Conservation (phyloP, 345 rosid genomes). For the Linum tenue region DNA sequence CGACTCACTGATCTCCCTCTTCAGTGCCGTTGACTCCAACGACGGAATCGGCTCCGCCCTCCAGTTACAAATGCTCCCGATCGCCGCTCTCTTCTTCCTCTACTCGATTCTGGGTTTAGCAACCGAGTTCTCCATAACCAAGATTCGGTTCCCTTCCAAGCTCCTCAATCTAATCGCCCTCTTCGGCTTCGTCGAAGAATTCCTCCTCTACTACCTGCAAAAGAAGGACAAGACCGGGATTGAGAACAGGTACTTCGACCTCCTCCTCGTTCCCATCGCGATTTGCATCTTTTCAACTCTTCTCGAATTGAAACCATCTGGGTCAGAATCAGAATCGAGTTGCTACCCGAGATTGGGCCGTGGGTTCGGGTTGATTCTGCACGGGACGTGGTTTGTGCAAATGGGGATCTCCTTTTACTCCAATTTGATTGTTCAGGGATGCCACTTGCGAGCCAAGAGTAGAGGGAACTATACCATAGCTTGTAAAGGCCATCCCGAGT, state of each 20-base stretch:
- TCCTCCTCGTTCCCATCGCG: too few species aligned
- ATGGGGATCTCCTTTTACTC: conserved; percentile 8
- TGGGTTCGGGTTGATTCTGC: conserved; percentile 64
- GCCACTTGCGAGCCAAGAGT: conserved; percentile 52
- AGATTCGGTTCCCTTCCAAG: conserved; percentile 41
- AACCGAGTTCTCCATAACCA: too few species aligned
- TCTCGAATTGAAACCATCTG: conserved; percentile 32
- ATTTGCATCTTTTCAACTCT: conserved; percentile 26
- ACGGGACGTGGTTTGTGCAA: conserved; percentile 28
- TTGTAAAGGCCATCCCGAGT: conserved; percentile 69
- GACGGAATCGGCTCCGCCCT: too few species aligned
- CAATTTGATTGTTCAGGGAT: conserved; percentile 52
- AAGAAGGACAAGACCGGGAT: conserved; percentile 33
- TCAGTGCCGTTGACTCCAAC: too few species aligned
- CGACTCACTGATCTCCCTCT: too few species aligned
- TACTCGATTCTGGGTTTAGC: too few species aligned
- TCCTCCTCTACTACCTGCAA: conserved; percentile 62
- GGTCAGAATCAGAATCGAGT: conserved; percentile 6
- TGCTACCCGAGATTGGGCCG: conserved; percentile 40
- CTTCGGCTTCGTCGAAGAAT: conserved; percentile 26
- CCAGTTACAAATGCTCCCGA: too few species aligned
- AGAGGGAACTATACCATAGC: conserved; percentile 68
- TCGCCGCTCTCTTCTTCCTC: too few species aligned
- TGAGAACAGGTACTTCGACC: too few species aligned
- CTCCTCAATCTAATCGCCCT: conserved; percentile 5